Base-by-base conservation (phyloP, 2,329 filamentous ascomycete genomes). In the Monascus ruber region DNA sequence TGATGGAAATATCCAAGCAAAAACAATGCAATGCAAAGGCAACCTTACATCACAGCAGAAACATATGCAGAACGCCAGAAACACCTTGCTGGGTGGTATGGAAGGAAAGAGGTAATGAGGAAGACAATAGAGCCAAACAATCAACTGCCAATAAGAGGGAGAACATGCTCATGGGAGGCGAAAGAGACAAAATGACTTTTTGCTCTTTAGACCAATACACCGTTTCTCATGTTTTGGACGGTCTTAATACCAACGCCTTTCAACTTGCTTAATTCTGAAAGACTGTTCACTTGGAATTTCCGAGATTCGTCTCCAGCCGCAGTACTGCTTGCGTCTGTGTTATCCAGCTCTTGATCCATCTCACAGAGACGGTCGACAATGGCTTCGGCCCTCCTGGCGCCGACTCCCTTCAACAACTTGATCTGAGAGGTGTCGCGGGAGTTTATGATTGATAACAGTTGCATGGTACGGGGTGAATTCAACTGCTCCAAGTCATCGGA, bases 281-380 rank as follows among this genome's bases (percentile, higher is more conserved):
- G 56, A 37, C 52, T 66, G 33, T 43, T 49, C 11, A 69, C 52
- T 31, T 51, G 57, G n/a, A 59, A 53, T 27, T 52, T 55, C 3
- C 44, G 45, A 3, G 28, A 31, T 26, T 48, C 43, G 7, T 47
- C 42, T 1, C 40, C 44, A 28, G 40, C 42, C 25, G 43, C 42
- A 9, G 46, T 43, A 17, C 17, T 17, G 17, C 17, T 17, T 17
- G 17, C 17, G 17, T 17, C 17, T 17, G 17, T 17, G 17, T 17
- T 3, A 3, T 17, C 17, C 17, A 17, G 17, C 10, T 52, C 38
- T 26, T 60, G 53, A 34, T 63, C 64, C 57, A 63, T 62, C 42
- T 66, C 62, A 35, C 62, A 63, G 7, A 71, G 57, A 37, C 64
- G 67, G 43, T 69, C 62, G 24, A 70, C 63, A 38, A 71, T 69